A percentile compares a stretch with the other conserved stretches of the same genome.
phyloP scores from a whole-genome alignment of 345 rosid genomes.

The Gossypium arboreum region DNA sequence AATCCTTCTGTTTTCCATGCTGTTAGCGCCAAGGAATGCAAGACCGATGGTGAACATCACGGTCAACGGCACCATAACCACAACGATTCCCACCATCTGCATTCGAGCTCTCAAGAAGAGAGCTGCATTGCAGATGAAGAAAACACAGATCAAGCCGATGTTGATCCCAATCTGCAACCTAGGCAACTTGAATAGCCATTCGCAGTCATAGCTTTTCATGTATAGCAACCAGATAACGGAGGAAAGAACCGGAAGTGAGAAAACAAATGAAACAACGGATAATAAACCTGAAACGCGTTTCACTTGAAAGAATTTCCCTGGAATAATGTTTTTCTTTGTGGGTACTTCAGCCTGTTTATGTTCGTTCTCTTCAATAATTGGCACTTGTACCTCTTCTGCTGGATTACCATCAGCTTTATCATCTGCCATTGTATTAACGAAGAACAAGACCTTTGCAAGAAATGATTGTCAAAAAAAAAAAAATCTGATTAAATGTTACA shows the following conservation, averaged over 20 bases:
- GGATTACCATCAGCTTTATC: not conserved
- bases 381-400: not conserved
- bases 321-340: not conserved
- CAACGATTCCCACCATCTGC: slow-evolving; percentile 48
- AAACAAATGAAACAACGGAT: slow-evolving; percentile 37
- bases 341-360: not conserved
- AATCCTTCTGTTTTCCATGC: slow-evolving; percentile 35
- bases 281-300: slow-evolving; percentile 29
- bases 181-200: slow-evolving; percentile 53
- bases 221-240: slow-evolving; percentile 53
- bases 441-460: not conserved
- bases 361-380: not conserved
- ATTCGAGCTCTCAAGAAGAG: slow-evolving; percentile 36
- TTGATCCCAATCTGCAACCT: slow-evolving; percentile 43
- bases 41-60: slow-evolving; percentile 59
- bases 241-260: slow-evolving; percentile 68
- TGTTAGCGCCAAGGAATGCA: slow-evolving; percentile 49
- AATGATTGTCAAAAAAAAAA: not conserved
- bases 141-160: slow-evolving; percentile 44
- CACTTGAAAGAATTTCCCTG: not conserved
- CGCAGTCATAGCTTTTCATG: slow-evolving; percentile 77
- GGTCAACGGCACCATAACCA: slow-evolving; percentile 47
- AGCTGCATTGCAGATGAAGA: slow-evolving; percentile 40
- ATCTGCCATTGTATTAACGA: slow-evolving; percentile 2
- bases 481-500: not conserved